Base-by-base conservation (phyloP, 768 basidiomycete species). In the Trametes punicea region DNA sequence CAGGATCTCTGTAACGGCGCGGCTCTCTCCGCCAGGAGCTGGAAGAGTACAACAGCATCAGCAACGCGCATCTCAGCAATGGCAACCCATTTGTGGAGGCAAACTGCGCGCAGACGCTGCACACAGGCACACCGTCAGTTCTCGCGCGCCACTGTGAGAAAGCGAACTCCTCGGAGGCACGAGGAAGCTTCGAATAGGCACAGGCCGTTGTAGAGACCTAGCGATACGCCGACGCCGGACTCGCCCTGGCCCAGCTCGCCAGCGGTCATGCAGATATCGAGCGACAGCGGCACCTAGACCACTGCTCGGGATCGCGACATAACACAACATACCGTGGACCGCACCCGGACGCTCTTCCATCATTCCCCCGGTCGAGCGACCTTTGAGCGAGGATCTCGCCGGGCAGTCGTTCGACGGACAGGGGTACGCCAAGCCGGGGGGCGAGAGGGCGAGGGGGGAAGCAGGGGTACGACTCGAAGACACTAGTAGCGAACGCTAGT, bases 131-230 rank as follows among this genome's bases (percentile, higher is more conserved):
- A 23, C 42, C 23, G 13, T 21, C 23, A 44, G 42, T 25, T 30
- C 27, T 38, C n/a, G 49, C n/a, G 26, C 46, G 27, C 30, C 46
- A 47, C 46, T 13, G 49, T 51, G 49, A 20, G 49, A 40, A 51
- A 39, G 25, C 18, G 30, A 31, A 33, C 46, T 5, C 33, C 33
- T 20, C 20, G 13, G 29, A 51, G 39, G 39, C n/a, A 41, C 49
- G 13, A 23, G 20, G 29, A 16, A 26, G 20, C 15, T 38, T 6
- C 39, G 38, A 15, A 36, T 16, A 50, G 49, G 49, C 20, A 51
- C 49, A n/a, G 6, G 47, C 34, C 2, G 7, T 23, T 10, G 40
- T 15, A 25, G 25, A 44, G 6, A 15, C 21, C 23, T 10, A 21
- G 20, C 20, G 42, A 26, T 44, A n/a, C 42, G 42, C 42, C 41